phyloP scores from a whole-genome alignment of 192 early-diverging fungal species.

The Coemansia reversa region DNA sequence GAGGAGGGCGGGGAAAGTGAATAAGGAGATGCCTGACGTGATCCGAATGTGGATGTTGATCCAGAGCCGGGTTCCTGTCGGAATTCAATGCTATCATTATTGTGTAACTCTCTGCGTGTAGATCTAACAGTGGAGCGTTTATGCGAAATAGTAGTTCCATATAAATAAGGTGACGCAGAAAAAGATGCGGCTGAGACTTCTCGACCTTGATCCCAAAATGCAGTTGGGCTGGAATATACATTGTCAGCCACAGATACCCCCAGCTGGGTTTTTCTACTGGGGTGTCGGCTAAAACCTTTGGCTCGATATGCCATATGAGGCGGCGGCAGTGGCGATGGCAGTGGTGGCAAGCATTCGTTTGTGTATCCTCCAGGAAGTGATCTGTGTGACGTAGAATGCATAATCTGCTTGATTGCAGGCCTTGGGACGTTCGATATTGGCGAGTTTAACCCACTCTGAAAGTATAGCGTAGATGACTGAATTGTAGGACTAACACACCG shows the following conservation, averaged over 20 bases:
- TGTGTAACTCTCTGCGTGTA: not conserved
- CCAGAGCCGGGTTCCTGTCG: conserved; percentile 1
- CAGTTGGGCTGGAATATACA: no score
- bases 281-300: not conserved
- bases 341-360: not conserved
- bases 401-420: not conserved
- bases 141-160: conserved; percentile 18
- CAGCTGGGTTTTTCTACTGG: no score
- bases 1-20: conserved; percentile 35
- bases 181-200: not conserved
- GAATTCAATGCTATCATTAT: not conserved
- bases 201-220: no score
- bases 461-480: conserved; percentile 40
- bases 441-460: conserved; percentile 43
- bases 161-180: conserved; percentile 6
- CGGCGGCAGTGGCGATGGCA: conserved; percentile 1
- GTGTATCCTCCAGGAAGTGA: no score
- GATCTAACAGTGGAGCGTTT: conserved; percentile 35
- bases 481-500: conserved; percentile 37
- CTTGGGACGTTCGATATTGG: conserved; percentile 23
- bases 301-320: not conserved
- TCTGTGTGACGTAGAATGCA: not conserved
- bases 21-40: conserved; percentile 20
- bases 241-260: no score
- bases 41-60: conserved; percentile 15